These are phyloP conservation scores for Trichoderma koningii DNA, from an alignment of 2,329 filamentous ascomycete species.

Conservation along the genomic window DNA sequence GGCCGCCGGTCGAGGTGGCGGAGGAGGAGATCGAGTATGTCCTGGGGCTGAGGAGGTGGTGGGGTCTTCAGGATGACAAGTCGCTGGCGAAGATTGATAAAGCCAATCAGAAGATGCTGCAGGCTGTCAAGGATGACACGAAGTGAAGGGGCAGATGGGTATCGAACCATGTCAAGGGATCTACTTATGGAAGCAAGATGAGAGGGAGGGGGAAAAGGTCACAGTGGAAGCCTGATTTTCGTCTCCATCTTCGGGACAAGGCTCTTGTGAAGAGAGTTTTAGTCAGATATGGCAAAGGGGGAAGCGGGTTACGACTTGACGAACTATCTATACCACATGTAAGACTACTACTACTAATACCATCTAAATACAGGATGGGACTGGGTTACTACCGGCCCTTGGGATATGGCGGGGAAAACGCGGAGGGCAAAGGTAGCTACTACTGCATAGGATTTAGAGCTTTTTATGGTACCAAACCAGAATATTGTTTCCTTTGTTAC, in stretches of 20 bases:
- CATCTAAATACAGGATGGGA: not conserved
- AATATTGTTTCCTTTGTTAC: not conserved
- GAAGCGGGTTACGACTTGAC: constrained; percentile 7
- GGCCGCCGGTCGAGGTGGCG: constrained; percentile 60
- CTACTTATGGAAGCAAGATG: not conserved
- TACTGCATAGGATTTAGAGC: constrained; percentile 1
- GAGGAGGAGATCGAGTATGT: constrained; percentile 54
- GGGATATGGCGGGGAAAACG: not conserved
- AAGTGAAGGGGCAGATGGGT: constrained; percentile 24
- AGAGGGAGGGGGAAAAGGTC: no score
- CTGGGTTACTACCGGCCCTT: not conserved
- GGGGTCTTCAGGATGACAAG: constrained; percentile 49
- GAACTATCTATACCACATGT: constrained; percentile 13
- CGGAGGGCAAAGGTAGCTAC: not conserved
- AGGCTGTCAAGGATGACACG: constrained; percentile 35
- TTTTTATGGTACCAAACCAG: constrained; percentile 1
- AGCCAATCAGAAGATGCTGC: constrained; percentile 45
- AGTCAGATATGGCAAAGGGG: not conserved
- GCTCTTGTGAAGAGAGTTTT: not conserved
- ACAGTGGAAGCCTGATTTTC: not conserved
- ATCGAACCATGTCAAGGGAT: not conserved
- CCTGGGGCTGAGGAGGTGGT: constrained; percentile 52
- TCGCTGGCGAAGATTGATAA: constrained; percentile 51
- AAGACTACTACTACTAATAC: not conserved
- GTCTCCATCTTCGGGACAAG: not conserved